Evolutionary conservation across 108 stramenopile genomes (phyloP).

Genomic region (Schizochytrium sp.): DNA sequence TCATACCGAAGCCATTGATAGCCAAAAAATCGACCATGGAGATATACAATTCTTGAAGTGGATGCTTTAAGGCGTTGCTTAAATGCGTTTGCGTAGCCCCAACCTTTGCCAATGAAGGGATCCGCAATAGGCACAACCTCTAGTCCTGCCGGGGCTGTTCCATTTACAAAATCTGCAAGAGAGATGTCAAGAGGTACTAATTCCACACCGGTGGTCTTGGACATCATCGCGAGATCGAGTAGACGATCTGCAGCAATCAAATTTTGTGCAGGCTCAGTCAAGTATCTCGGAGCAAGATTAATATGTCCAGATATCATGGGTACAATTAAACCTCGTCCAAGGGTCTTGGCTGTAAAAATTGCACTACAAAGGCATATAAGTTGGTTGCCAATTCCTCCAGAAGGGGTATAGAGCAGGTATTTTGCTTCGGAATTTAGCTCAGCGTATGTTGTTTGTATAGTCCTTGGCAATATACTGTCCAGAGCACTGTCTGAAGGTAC

Average conservation of each 20-base stretch:
- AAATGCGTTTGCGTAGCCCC: neutral
- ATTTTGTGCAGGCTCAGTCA: neutral
- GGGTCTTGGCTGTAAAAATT: neutral
- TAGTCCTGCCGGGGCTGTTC: neutral
- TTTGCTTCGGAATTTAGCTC: neutral
- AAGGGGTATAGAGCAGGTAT: slow-evolving; percentile 20
- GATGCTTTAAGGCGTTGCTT: neutral
- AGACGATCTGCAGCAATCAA: slow-evolving; percentile 8
- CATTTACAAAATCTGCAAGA: neutral
- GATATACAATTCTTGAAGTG: neutral
- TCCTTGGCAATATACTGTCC: neutral
- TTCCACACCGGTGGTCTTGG: neutral
- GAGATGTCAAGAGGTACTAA: neutral
- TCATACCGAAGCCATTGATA: neutral
- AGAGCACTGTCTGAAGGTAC: neutral
- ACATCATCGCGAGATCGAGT: neutral
- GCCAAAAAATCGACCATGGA: neutral
- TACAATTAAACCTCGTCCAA: neutral
- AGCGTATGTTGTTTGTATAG: neutral
- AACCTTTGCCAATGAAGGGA: neutral
- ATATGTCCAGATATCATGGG: neutral
- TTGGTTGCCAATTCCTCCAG: slow-evolving; percentile 31
- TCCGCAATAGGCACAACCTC: neutral
- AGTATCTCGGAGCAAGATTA: neutral
- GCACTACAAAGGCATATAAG: neutral